A percentile compares a stretch with the other conserved stretches of the same genome.
Conservation (phyloP, 2,329 filamentous ascomycete species). For the Calonectria pseudoturangicola region DNA sequence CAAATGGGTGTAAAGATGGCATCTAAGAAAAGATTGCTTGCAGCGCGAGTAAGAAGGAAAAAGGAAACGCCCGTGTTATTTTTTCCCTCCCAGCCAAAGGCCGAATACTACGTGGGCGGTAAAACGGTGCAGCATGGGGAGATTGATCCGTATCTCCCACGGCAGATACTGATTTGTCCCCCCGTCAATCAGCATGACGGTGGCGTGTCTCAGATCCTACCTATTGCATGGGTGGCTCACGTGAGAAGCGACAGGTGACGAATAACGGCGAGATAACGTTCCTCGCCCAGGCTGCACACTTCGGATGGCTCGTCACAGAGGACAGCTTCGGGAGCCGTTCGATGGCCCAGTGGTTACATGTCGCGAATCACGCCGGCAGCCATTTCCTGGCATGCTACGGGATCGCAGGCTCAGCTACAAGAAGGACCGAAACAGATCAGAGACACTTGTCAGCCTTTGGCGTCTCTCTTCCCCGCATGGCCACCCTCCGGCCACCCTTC, state of each 20-base stretch:
- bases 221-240: slow-evolving; percentile 6
- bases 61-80: not conserved
- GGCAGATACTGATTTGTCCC: not conserved
- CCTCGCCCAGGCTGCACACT: not conserved
- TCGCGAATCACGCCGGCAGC: not conserved
- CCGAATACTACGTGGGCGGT: not conserved
- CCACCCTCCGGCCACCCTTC: slow-evolving; percentile 21
- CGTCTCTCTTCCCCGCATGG: slow-evolving; percentile 6
- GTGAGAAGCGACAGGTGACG: slow-evolving; percentile 16
- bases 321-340: not conserved
- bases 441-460: not conserved
- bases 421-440: slow-evolving; percentile 19
- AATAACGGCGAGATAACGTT: slow-evolving; percentile 14
- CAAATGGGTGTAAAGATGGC: no score
- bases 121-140: not conserved
- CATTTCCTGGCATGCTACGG: not conserved
- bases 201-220: slow-evolving; percentile 8
- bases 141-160: not conserved
- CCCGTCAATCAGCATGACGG: slow-evolving; percentile 11
- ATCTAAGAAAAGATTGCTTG: not conserved
- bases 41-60: not conserved
- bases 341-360: slow-evolving; percentile 3
- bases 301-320: slow-evolving; percentile 10
- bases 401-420: slow-evolving; percentile 12
- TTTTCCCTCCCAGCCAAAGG: no score